Evolutionary conservation across 2,329 filamentous ascomycete species (phyloP).

Genomic region (Lachnellula occidentalis): DNA sequence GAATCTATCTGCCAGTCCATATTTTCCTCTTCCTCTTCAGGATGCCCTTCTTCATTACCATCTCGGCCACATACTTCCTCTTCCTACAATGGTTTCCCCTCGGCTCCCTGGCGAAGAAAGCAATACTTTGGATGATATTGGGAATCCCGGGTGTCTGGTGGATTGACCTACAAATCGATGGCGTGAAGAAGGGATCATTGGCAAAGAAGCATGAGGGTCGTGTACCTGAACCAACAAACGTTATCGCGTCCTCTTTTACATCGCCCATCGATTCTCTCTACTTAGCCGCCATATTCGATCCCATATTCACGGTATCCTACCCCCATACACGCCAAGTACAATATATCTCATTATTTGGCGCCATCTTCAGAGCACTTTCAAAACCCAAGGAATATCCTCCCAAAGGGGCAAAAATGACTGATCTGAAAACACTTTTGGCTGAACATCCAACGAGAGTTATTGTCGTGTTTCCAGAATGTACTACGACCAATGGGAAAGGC

Average conservation of each 20-base stretch:
- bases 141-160: constrained; percentile 93
- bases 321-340: constrained; percentile 68
- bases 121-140: constrained; percentile 80
- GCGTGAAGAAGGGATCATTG: constrained; percentile 85
- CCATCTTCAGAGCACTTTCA: constrained; percentile 68
- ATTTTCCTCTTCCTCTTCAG: constrained; percentile 73
- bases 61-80: constrained; percentile 67
- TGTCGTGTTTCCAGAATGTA: constrained; percentile 88
- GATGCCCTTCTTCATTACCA: constrained; percentile 68
- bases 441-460: constrained; percentile 70
- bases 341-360: constrained; percentile 69
- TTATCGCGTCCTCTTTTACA: constrained; percentile 88
- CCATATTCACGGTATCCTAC: constrained; percentile 84
- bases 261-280: constrained; percentile 92
- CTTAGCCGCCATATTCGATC: constrained; percentile 92
- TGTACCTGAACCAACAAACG: constrained; percentile 70
- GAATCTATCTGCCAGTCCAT: constrained; percentile 59
- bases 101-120: constrained; percentile 66
- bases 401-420: constrained; percentile 46
- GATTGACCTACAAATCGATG: constrained; percentile 97
- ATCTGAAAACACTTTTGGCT: constrained; percentile 56
- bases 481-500: constrained; percentile 86
- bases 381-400: constrained; percentile 46
- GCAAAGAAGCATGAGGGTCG: constrained; percentile 67
- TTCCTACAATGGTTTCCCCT: constrained; percentile 78